Conservation (phyloP, 164 flowering plant species). For the Stephania cephalantha region DNA sequence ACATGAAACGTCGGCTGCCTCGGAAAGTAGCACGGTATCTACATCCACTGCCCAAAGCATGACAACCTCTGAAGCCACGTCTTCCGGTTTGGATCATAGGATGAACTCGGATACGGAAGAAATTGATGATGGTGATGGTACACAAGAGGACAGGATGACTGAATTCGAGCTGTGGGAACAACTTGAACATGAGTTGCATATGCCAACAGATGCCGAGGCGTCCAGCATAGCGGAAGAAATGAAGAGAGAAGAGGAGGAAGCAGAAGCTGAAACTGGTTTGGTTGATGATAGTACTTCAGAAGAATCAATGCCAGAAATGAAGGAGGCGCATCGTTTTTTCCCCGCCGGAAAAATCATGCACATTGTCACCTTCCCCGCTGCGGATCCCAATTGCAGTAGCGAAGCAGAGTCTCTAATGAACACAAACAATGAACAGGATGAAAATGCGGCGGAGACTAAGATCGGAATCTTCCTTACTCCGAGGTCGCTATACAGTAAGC, state of each 20-base stretch:
- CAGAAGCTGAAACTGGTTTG: slow-evolving; percentile 59
- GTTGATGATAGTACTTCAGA: slow-evolving; percentile 32
- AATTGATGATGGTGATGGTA: slow-evolving; percentile 32
- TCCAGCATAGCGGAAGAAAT: slow-evolving; percentile 50
- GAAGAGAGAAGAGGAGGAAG: slow-evolving; percentile 82
- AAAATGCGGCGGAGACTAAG: slow-evolving; percentile 25
- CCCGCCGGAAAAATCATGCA: slow-evolving; percentile 96
- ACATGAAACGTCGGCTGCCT: slow-evolving; percentile 16
- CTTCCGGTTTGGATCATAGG: slow-evolving; percentile 28
- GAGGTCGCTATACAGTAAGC: slow-evolving; percentile 67
- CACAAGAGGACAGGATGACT: slow-evolving; percentile 56
- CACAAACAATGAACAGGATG: slow-evolving; percentile 17
- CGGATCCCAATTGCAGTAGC: slow-evolving; percentile 12
- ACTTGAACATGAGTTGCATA: slow-evolving; percentile 70
- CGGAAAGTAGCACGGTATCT: slow-evolving; percentile 32
- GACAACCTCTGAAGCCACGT: slow-evolving; percentile 33
- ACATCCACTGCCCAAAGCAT: slow-evolving; percentile 32
- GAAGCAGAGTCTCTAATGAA: slow-evolving; percentile 20
- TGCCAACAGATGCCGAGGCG: slow-evolving; percentile 31
- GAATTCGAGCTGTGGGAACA: slow-evolving; percentile 93
- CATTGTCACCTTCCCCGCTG: slow-evolving; percentile 37
- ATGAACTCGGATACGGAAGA: slow-evolving; percentile 20
- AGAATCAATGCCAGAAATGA: slow-evolving; percentile 41
- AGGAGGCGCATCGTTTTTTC: slow-evolving; percentile 79
- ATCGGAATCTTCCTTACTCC: slow-evolving; percentile 74